Evolutionary conservation across 495 filamentous ascomycete genomes (phyloP).

Genomic region (Tuber melanosporum): DNA sequence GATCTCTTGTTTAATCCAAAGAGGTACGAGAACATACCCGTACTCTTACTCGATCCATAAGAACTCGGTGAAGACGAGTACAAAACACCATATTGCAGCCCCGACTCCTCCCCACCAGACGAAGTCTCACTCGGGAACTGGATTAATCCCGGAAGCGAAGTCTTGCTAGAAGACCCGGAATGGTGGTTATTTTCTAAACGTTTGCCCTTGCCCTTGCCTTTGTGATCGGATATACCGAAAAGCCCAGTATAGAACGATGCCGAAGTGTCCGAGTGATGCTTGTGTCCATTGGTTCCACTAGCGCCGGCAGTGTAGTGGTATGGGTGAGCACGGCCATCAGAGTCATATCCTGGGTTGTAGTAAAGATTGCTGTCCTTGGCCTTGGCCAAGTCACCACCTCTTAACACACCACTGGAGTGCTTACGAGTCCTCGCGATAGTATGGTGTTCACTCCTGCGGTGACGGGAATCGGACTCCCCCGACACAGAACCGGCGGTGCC

Average conservation of each 20-base stretch:
- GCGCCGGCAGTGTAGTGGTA: constrained; percentile 14
- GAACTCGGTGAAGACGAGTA: constrained; percentile 26
- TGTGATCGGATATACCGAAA: constrained; percentile 15
- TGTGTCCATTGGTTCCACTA: neutral
- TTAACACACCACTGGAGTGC: constrained; percentile 12
- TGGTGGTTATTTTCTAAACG: constrained; percentile 7
- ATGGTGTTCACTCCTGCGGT: neutral
- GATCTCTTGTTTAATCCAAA: neutral
- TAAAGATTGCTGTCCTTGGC: constrained; percentile 7
- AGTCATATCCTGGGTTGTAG: constrained; percentile 34
- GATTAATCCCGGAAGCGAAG: constrained; percentile 14
- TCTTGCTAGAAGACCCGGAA: constrained; percentile 14
- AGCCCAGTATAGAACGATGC: constrained; percentile 22
- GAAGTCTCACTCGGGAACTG: constrained; percentile 22
- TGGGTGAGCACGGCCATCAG: constrained; percentile 30
- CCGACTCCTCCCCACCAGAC: constrained; percentile 18
- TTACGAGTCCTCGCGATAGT: constrained; percentile 4
- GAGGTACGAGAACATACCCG: constrained; percentile 13
- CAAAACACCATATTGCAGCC: constrained; percentile 17
- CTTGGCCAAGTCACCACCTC: constrained; percentile 20
- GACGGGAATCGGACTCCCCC: constrained; percentile 11
- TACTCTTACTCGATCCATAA: constrained; percentile 13
- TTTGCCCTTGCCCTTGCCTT: constrained; percentile 11
- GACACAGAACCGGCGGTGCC: constrained; percentile 2
- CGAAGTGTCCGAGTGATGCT: constrained; percentile 12